phyloP scores from a whole-genome alignment of 2,329 filamentous ascomycete genomes.

The Ciborinia camelliae region DNA sequence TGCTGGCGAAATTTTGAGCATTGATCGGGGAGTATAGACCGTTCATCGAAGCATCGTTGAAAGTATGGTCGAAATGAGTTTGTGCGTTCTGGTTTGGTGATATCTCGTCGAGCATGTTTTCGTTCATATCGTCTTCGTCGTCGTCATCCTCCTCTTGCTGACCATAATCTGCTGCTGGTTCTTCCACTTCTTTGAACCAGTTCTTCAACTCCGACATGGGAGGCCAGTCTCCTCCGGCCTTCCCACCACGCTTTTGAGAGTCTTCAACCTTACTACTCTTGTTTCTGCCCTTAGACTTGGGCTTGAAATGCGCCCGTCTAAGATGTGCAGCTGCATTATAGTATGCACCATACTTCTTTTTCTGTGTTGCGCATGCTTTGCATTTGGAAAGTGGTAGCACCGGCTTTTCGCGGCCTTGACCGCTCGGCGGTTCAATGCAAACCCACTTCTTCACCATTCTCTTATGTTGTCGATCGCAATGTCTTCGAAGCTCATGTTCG shows the following conservation, averaged over 20 bases:
- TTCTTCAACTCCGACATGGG: slow-evolving; percentile 55
- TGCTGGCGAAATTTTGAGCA: slow-evolving; percentile 22
- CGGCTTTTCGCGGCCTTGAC: slow-evolving; percentile 47
- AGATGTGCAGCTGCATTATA: slow-evolving; percentile 95
- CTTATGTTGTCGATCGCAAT: slow-evolving; percentile 65
- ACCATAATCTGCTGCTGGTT: slow-evolving; percentile 32
- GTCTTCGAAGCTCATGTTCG: slow-evolving; percentile 77
- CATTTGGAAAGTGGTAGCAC: slow-evolving; percentile 56
- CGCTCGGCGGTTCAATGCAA: slow-evolving; percentile 55
- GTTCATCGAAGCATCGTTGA: slow-evolving; percentile 18
- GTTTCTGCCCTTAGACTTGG: slow-evolving; percentile 48
- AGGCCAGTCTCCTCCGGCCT: slow-evolving; percentile 53
- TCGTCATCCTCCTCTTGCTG: slow-evolving; percentile 41
- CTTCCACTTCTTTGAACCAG: slow-evolving; percentile 56
- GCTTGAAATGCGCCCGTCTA: slow-evolving; percentile 82
- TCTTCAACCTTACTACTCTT: slow-evolving; percentile 36
- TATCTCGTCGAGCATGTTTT: slow-evolving; percentile 31
- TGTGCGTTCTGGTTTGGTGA: slow-evolving; percentile 26
- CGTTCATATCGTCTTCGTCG: slow-evolving; percentile 38
- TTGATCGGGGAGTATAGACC: slow-evolving; percentile 21
- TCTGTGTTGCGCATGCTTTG: slow-evolving; percentile 74
- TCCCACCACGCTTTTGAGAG: slow-evolving; percentile 52
- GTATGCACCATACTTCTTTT: slow-evolving; percentile 88
- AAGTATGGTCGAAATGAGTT: slow-evolving; percentile 25
- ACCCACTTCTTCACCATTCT: slow-evolving; percentile 53